Conservation (phyloP, 2,329 filamentous ascomycete species). For the Alternaria gaisen region DNA sequence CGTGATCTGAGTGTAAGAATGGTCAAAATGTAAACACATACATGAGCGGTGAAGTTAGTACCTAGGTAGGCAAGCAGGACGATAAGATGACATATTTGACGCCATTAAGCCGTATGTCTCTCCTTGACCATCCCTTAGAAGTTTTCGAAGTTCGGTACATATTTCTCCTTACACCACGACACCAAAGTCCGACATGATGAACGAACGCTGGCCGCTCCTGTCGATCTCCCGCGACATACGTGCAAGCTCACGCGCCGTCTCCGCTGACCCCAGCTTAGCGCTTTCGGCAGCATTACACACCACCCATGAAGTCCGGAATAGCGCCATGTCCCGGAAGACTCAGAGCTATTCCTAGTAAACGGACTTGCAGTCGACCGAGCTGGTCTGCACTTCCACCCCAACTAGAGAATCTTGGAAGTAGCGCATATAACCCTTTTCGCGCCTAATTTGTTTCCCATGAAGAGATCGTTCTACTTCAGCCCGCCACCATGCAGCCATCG, state of each 20-base stretch:
- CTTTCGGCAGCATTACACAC: not conserved
- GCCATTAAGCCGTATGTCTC: too few species aligned
- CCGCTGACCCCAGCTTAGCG: slow-evolving; percentile 5
- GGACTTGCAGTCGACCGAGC: not conserved
- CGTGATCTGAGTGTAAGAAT: not conserved
- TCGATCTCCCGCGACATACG: slow-evolving; percentile 10
- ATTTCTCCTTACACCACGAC: not conserved
- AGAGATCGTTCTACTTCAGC: not conserved
- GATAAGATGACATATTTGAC: not conserved
- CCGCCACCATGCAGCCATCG: not conserved
- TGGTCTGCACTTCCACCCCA: not conserved
- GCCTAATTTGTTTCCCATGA: not conserved
- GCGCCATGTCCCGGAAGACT: not conserved
- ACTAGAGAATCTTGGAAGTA: not conserved
- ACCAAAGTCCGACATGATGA: not conserved
- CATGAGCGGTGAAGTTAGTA: not conserved
- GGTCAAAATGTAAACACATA: too few species aligned
- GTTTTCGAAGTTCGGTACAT: not conserved
- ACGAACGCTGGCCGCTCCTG: slow-evolving; percentile 1
- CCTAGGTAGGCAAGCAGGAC: not conserved
- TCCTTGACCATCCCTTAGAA: not conserved
- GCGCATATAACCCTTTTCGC: not conserved
- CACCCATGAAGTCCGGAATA: not conserved
- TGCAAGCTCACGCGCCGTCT: not conserved
- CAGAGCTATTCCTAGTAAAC: not conserved